Evolutionary conservation across 2,329 filamentous ascomycete genomes (phyloP).

Genomic region (Neonectria hederae): DNA sequence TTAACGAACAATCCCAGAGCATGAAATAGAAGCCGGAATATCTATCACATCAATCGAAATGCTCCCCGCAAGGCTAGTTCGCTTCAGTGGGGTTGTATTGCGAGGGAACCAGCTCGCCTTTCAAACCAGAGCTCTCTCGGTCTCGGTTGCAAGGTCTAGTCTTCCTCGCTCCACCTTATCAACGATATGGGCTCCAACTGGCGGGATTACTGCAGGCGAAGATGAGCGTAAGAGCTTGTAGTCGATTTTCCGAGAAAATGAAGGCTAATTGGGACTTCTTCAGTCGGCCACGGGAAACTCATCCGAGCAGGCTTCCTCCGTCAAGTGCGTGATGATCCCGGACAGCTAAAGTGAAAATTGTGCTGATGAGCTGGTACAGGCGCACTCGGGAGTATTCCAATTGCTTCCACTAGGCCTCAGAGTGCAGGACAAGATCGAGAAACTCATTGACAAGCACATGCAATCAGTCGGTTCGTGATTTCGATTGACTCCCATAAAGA

Average conservation of each 20-base stretch:
- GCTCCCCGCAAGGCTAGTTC: constrained; percentile 26
- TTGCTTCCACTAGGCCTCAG: constrained; percentile 86
- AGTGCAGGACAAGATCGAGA: constrained; percentile 89
- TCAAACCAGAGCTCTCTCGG: constrained; percentile 37
- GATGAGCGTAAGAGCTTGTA: constrained; percentile 58
- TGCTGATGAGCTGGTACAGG: constrained; percentile 54
- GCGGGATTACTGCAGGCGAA: constrained; percentile 68
- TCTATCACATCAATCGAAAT: constrained; percentile 21
- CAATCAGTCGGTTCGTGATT: constrained; percentile 66
- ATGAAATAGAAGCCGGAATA: constrained; percentile 1
- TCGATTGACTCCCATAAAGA: not conserved
- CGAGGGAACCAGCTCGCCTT: constrained; percentile 16
- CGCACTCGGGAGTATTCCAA: constrained; percentile 92
- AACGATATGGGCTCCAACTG: constrained; percentile 81
- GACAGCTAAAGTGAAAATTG: not conserved
- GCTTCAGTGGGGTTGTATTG: constrained; percentile 18
- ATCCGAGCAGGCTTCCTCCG: constrained; percentile 77
- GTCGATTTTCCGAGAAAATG: too few species aligned
- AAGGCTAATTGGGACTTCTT: constrained; percentile 31
- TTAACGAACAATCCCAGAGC: not conserved
- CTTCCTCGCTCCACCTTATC: constrained; percentile 62
- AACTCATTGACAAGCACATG: constrained; percentile 91
- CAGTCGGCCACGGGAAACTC: constrained; percentile 73
- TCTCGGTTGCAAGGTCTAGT: constrained; percentile 47
- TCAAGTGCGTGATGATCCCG: constrained; percentile 61